Percentiles rank a stretch among this genome's conserved stretches.
phyloP scores from a whole-genome alignment of 2,329 filamentous ascomycete genomes.

The Mariannaea sp. region DNA sequence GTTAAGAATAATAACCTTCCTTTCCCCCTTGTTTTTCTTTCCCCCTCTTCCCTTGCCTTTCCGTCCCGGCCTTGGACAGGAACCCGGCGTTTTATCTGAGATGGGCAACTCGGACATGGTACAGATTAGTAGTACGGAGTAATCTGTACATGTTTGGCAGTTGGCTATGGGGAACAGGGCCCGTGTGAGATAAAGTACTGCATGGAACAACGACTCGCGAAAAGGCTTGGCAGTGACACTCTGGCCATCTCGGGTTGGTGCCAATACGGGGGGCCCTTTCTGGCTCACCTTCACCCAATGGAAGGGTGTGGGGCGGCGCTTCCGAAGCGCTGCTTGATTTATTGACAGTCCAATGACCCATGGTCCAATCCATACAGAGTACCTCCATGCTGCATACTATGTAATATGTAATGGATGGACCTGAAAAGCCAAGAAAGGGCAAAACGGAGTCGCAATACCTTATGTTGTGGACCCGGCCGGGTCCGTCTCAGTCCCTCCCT shows the following conservation, averaged over 20 bases:
- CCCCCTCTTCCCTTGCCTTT: too few species aligned
- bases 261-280: background rate
- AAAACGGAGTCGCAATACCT: background rate
- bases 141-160: background rate
- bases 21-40: too few species aligned
- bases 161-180: conserved; percentile 3
- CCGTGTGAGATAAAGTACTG: conserved; percentile 16
- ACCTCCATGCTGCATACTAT: background rate
- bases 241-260: too few species aligned
- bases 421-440: too few species aligned
- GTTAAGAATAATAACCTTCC: too few species aligned
- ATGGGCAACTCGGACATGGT: too few species aligned
- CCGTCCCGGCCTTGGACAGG: too few species aligned
- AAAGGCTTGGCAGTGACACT: conserved; percentile 16
- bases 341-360: background rate
- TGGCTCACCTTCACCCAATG: conserved; percentile 1
- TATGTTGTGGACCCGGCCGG: background rate
- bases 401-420: background rate
- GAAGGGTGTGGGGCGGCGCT: conserved; percentile 11
- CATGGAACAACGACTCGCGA: conserved; percentile 4
- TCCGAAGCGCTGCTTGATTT: background rate
- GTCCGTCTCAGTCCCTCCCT: too few species aligned
- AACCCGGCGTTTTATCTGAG: too few species aligned
- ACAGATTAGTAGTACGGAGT: too few species aligned
- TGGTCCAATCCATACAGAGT: background rate